Evolutionary conservation across 1,284 basidiomycete species (phyloP).

Genomic region (Marasmius sp.): DNA sequence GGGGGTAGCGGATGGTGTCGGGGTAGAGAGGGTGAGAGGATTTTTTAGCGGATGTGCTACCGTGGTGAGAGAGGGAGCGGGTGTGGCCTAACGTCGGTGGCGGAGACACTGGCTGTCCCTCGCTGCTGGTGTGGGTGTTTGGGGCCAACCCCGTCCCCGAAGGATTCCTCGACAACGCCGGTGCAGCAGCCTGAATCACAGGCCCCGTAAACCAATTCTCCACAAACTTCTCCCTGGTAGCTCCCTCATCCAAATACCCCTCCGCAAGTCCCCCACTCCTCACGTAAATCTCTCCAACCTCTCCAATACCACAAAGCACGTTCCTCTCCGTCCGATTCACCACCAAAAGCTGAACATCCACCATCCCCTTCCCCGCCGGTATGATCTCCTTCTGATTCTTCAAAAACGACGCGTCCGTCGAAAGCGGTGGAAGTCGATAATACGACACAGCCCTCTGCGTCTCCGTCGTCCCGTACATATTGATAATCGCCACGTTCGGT

Average conservation of each 20-base stretch:
- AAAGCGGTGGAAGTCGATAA: slow-evolving; percentile 89
- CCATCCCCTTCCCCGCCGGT: slow-evolving; percentile 97
- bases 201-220: slow-evolving; percentile 82
- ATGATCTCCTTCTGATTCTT: slow-evolving; percentile 97
- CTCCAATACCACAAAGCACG: slow-evolving; percentile 91
- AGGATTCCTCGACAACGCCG: neutral
- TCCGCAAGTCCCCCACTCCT: slow-evolving; percentile 95
- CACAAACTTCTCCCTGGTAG: slow-evolving; percentile 91
- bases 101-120: too few species aligned
- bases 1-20: slow-evolving; percentile 73
- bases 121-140: too few species aligned
- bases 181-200: neutral
- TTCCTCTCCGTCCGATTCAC: slow-evolving; percentile 92
- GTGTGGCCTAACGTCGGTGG: neutral
- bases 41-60: neutral
- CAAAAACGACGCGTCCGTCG: slow-evolving; percentile 87
- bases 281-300: slow-evolving; percentile 99
- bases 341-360: slow-evolving; percentile 96
- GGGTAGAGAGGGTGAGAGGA: neutral
- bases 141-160: neutral
- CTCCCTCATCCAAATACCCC: slow-evolving; percentile 87
- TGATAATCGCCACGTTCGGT: slow-evolving; percentile 91
- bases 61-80: neutral
- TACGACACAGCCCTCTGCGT: slow-evolving; percentile 99
- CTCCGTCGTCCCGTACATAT: slow-evolving; percentile 99